Evolutionary conservation across 352 stramenopile genomes (phyloP), one percentile per base, ranked within the genome.

Genomic region (Pythium angustatum): DNA sequence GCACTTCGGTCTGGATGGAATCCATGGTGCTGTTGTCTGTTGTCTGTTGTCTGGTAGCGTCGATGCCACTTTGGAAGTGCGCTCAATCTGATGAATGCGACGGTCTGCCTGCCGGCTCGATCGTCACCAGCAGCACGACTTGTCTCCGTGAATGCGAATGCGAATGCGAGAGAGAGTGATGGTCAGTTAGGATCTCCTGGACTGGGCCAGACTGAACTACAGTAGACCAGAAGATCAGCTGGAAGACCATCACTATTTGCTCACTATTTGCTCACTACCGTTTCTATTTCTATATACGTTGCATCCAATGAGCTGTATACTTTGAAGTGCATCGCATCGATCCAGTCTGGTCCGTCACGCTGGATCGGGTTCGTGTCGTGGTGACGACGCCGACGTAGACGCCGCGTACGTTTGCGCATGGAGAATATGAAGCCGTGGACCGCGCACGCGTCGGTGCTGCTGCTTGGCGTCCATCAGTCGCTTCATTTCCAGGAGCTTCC

Each of bases 381-480:
- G n/a, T n/a, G n/a, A n/a, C n/a, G n/a, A n/a, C n/a, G n/a, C n/a
- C n/a, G n/a, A n/a, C n/a, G n/a, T n/a, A n/a, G n/a, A n/a, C n/a
- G n/a, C n/a, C n/a, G n/a, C n/a, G n/a, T n/a, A n/a, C n/a, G n/a
- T n/a, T n/a, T n/a, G 69, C 24, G 81, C 71, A n/a, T 83, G 71
- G 36, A 87, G 62, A 22, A 88, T 81, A 44, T 83, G 77, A 1
- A 85, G 41, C 10, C 73, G 66, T 22, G 79, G 81, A 0, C 76
- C 81, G 14, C 77, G 72, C 2, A 49, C 31, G 26, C 15, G 38
- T 2, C 27, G n/a, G n/a, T n/a, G 22, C 24, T 57, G 14, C 26
- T 61, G 49, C 55, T 69, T 64, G 24, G 24, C 24, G 38, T 60
- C 55, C 24, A 64, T 45, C 2, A 76, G 34, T 3, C 53, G 58